Conservation (phyloP, 2,329 filamentous ascomycete species). For the Ophiostoma fasciatum region DNA sequence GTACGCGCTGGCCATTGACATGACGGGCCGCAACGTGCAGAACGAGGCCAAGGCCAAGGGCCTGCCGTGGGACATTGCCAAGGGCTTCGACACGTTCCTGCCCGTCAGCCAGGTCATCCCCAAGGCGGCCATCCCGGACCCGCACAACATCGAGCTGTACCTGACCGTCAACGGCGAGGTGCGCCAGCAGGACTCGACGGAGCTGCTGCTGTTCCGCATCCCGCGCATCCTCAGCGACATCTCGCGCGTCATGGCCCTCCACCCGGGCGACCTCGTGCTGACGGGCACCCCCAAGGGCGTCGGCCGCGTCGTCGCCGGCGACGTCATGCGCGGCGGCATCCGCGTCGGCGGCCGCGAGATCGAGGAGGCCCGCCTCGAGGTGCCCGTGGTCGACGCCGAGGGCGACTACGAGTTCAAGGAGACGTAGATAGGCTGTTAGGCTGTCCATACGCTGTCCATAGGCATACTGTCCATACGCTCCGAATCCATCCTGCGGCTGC, state of each 20-base stretch:
- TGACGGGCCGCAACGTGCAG: conserved; percentile 92
- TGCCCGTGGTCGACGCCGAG: conserved; percentile 65
- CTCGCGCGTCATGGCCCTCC: conserved; percentile 84
- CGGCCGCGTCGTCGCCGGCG: conserved; percentile 68
- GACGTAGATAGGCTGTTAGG: conserved; percentile 32
- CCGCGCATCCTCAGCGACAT: conserved; percentile 82
- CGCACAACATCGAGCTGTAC: conserved; percentile 76
- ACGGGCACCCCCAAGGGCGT: conserved; percentile 98
- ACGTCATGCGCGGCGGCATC: conserved; percentile 75
- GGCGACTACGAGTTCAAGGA: conserved; percentile 64
- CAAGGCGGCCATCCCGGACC: conserved; percentile 68
- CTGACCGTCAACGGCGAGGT: conserved; percentile 68
- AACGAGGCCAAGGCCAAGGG: conserved; percentile 96
- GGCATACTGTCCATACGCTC: too few species aligned
- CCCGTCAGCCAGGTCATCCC: conserved; percentile 71
- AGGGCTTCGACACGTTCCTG: conserved; percentile 96
- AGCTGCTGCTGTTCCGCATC: conserved; percentile 85
- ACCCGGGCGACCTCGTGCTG: conserved; percentile 81
- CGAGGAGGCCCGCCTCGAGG: conserved; percentile 71
- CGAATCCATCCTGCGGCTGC: too few species aligned
- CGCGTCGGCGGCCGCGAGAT: conserved; percentile 69
- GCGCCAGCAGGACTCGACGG: conserved; percentile 77
- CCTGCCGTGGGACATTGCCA: conserved; percentile 88
- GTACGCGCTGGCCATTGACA: conserved; percentile 87
- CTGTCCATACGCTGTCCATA: background rate